Conservation (phyloP, 352 stramenopile species). For the Pythium periplocum region DNA sequence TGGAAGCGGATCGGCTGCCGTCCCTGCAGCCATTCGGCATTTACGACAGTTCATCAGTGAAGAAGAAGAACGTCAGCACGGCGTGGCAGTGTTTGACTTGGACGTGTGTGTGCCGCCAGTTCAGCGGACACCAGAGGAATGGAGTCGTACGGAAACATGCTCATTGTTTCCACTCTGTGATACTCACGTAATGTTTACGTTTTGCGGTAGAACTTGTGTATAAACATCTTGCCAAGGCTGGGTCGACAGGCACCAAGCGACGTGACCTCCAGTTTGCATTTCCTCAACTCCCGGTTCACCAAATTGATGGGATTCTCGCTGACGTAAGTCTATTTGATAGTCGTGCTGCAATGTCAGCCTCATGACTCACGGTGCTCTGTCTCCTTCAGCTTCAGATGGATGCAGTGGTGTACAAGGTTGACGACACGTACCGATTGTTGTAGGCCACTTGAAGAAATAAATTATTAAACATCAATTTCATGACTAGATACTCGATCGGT, state of each 20-base stretch:
- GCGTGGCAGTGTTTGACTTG: slow-evolving; percentile 59
- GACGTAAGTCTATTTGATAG: slow-evolving; percentile 30
- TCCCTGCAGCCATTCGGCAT: slow-evolving; percentile 32
- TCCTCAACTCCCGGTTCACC: slow-evolving; percentile 32
- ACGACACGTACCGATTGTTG: slow-evolving; percentile 54
- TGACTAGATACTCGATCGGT: slow-evolving; percentile 25
- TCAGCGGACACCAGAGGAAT: slow-evolving; percentile 37
- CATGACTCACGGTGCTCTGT: slow-evolving; percentile 4
- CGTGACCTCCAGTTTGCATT: slow-evolving; percentile 59
- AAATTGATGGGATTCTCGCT: slow-evolving; percentile 47
- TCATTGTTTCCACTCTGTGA: neutral
- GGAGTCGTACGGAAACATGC: slow-evolving; percentile 32
- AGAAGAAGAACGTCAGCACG: slow-evolving; percentile 43
- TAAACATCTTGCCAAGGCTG: slow-evolving; percentile 30
- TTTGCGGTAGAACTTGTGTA: slow-evolving; percentile 33
- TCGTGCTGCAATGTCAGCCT: neutral
- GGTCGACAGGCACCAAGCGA: slow-evolving; percentile 30
- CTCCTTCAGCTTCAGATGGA: slow-evolving; percentile 54
- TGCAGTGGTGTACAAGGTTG: slow-evolving; percentile 43
- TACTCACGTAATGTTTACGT: neutral
- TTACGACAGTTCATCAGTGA: slow-evolving; percentile 61
- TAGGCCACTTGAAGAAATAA: slow-evolving; percentile 15
- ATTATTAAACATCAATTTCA: slow-evolving; percentile 13
- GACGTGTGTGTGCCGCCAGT: slow-evolving; percentile 13
- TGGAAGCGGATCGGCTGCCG: slow-evolving; percentile 1